Percentiles rank a stretch among this genome's conserved stretches.
These are phyloP conservation scores for Pseudozyma pruni DNA, from an alignment of 1,284 basidiomycete species.

Conservation along the genomic window DNA sequence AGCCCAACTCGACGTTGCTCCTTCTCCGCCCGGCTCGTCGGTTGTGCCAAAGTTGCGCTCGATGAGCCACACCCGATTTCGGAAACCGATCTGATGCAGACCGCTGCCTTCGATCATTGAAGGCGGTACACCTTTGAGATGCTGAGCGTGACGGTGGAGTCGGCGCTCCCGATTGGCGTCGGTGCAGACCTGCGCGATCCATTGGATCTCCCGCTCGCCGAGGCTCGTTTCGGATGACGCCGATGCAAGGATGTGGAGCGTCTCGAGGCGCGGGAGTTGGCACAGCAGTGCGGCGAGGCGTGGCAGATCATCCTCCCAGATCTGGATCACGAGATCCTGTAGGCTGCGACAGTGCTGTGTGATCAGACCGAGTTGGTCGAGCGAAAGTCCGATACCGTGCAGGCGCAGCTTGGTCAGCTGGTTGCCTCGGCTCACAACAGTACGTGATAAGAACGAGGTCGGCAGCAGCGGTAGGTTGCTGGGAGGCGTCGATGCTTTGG, in stretches of 20 bases:
- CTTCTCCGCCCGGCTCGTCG: not conserved
- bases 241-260: constrained; percentile 56
- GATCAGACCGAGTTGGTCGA: constrained; percentile 54
- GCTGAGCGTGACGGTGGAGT: constrained; percentile 10
- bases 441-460: constrained; percentile 32
- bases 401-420: constrained; percentile 52
- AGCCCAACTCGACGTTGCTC: constrained; percentile 3
- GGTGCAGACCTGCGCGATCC: constrained; percentile 42
- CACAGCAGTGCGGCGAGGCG: constrained; percentile 32
- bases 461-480: constrained; percentile 38
- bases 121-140: not conserved
- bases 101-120: constrained; percentile 18
- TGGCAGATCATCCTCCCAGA: constrained; percentile 58
- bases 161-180: constrained; percentile 41
- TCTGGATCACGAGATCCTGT: constrained; percentile 60
- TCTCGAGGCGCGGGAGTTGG: constrained; percentile 39
- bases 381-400: constrained; percentile 56
- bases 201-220: constrained; percentile 38
- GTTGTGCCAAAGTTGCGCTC: constrained; percentile 21
- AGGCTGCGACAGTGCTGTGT: constrained; percentile 35
- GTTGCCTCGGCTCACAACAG: constrained; percentile 32
- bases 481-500: constrained; percentile 19
- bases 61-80: constrained; percentile 64
- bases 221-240: constrained; percentile 40
- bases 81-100: constrained; percentile 60